Conservation (phyloP, 305 asterid species). For the Ajuga reptans region DNA sequence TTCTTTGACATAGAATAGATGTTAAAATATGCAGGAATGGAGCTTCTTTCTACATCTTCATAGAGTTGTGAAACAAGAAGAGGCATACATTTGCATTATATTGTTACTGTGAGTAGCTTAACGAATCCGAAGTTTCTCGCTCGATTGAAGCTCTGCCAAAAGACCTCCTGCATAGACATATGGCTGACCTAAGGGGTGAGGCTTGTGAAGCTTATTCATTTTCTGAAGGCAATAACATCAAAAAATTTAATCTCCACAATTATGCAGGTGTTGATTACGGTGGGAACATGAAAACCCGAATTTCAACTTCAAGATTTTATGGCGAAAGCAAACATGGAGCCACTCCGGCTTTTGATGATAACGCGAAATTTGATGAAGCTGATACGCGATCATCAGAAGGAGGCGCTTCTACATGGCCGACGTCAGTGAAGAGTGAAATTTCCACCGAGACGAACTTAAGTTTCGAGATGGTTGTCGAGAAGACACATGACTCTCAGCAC, state of each 20-base stretch:
- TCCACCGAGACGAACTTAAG: slow-evolving; percentile 25
- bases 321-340: slow-evolving; percentile 25
- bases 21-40: slow-evolving; percentile 20
- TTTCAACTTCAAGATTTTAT: slow-evolving; percentile 23
- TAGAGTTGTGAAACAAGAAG: neutral
- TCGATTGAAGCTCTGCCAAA: slow-evolving; percentile 10
- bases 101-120: neutral
- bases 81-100: neutral
- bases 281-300: slow-evolving; percentile 5
- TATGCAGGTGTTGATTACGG: neutral
- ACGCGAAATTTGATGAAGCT: slow-evolving; percentile 21
- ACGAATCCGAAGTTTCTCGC: neutral
- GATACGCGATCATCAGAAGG: slow-evolving; percentile 30
- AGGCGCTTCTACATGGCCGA: slow-evolving; percentile 9
- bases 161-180: neutral
- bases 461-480: slow-evolving; percentile 20
- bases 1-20: neutral
- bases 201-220: slow-evolving; percentile 17
- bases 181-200: slow-evolving; percentile 24
- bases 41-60: neutral
- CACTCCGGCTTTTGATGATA: slow-evolving; percentile 20
- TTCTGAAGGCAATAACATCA: slow-evolving; percentile 9
- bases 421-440: slow-evolving; percentile 35
- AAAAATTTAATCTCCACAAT: slow-evolving; percentile 10
- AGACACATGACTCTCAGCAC: slow-evolving; percentile 22